phyloP scores from a whole-genome alignment of 139 green algal genomes.

The Deuterostichococcus epilithicus region DNA sequence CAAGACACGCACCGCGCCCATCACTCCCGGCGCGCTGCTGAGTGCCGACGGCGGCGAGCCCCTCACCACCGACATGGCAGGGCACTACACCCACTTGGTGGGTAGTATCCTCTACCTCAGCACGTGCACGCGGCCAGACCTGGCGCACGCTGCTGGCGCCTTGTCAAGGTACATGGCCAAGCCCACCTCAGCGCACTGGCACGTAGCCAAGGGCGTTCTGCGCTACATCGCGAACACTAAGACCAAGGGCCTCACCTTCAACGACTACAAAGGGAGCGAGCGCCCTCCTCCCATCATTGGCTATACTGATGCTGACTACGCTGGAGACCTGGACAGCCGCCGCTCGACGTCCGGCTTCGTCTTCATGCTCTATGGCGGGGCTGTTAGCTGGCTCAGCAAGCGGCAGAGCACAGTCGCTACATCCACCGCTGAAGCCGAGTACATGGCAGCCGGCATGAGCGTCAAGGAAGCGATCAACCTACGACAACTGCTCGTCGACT shows the following conservation, averaged over 20 bases:
- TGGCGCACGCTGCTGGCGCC: conserved; percentile 35
- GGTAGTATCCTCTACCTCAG: conserved; percentile 28
- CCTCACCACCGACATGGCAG: not conserved
- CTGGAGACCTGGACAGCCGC: conserved; percentile 21
- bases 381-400: conserved; percentile 39
- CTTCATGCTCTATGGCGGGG: conserved; percentile 30
- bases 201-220: too few relatives aligned
- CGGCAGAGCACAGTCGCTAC: conserved; percentile 43
- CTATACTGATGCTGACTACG: conserved; percentile 46
- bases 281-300: conserved; percentile 9
- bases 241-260: not conserved
- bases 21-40: conserved; percentile 9
- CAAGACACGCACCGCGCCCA: not conserved
- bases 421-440: conserved; percentile 50
- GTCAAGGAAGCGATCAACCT: conserved; percentile 44
- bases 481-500: conserved; percentile 23
- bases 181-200: conserved; percentile 29
- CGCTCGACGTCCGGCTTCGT: conserved; percentile 42
- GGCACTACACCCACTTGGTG: conserved; percentile 23
- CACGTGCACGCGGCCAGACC: conserved; percentile 34
- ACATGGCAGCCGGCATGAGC: conserved; percentile 38
- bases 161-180: conserved; percentile 32
- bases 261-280: too few relatives aligned
- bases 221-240: too few relatives aligned
- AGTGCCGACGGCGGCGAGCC: conserved; percentile 3